Evolutionary conservation across 768 basidiomycete genomes (phyloP), one percentile per base, ranked within the genome.

Genomic region (Sutorius australiensis): DNA sequence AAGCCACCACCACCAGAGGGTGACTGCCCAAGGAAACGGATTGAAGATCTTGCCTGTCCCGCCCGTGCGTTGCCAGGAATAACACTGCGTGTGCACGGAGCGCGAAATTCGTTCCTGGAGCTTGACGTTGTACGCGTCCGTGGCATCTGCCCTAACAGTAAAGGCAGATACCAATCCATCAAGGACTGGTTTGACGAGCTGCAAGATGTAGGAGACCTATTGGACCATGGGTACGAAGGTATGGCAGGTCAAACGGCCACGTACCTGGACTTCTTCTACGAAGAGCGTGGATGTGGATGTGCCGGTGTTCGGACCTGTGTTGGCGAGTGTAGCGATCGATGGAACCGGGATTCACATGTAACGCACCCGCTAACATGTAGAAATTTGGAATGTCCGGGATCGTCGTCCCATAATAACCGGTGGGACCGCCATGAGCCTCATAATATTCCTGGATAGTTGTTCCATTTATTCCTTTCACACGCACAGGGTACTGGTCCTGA

Each of bases 11-110:
- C 73, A 75, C 56, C 67, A 69, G n/a, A 61, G 37, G 3, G 58
- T 53, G 8, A 62, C 60, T 5, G 60, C 53, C 60, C 77, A 75
- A 31, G 75, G 78, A 52, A 78, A 79, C 6, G 73, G 67, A 43
- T 60, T 66, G 30, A 65, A 69, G 7, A 71, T 58, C 53, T 72
- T 77, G 5, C 77, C 77, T 6, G 48, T 65, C 6, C 70, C 65
- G 8, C 66, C 67, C 1, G 61, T 62, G 2, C 72, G 72, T 55
- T 77, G 74, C 75, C 75, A 79, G 12, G 77, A 76, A 17, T 56
- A 46, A 54, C 74, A 77, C 9, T 66, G 58, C 32, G 61, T 36
- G 17, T 67, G 68, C 43, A 61, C 57, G 8, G 56, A 57, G 13
- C 37, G 58, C 32, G 62, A 56, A 6, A 67, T 6, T 5, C 56